These are phyloP conservation scores for Quercus variabilis DNA, from an alignment of 306 rosid genomes.

Conservation along the genomic window DNA sequence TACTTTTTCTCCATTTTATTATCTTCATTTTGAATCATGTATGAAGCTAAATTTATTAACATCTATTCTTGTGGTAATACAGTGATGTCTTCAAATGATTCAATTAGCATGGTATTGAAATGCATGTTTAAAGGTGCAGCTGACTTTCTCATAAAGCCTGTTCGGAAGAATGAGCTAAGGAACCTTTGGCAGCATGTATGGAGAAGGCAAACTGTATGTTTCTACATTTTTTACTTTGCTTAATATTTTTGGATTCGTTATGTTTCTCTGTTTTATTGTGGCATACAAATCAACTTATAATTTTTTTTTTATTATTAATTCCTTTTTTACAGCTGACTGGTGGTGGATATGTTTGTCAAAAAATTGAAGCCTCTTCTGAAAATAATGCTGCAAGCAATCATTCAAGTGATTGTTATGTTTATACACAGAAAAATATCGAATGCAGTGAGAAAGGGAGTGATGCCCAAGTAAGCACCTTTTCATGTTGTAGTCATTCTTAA, in stretches of 20 bases:
- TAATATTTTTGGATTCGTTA: constrained; percentile 5
- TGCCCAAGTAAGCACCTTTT: constrained; percentile 64
- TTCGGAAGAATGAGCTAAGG: constrained; percentile 83
- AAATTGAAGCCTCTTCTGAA: constrained; percentile 76
- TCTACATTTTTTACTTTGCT: not conserved
- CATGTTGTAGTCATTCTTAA: not conserved
- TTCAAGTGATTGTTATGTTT: constrained; percentile 58
- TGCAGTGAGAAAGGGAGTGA: constrained; percentile 79
- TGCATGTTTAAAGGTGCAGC: constrained; percentile 95
- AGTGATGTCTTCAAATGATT: constrained; percentile 96
- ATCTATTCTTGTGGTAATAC: not conserved
- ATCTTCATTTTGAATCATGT: too few relatives aligned
- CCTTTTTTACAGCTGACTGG: constrained; percentile 35
- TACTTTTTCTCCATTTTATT: not conserved
- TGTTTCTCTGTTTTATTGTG: constrained; percentile 17
- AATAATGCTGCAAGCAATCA: constrained; percentile 67
- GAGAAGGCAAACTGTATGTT: constrained; percentile 85
- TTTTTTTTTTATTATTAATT: too few relatives aligned
- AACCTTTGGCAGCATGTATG: constrained; percentile 99
- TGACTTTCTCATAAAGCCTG: constrained; percentile 92
- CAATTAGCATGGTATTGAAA: constrained; percentile 73
- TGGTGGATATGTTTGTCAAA: constrained; percentile 36
- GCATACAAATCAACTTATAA: too few relatives aligned
- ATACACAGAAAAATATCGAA: constrained; percentile 51
- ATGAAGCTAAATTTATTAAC: too few relatives aligned